A percentile compares a stretch with the other conserved stretches of the same genome.
These are phyloP conservation scores for Nakaseomyces bracarensis DNA, from an alignment of 1,139 yeast species.

Conservation along the genomic window DNA sequence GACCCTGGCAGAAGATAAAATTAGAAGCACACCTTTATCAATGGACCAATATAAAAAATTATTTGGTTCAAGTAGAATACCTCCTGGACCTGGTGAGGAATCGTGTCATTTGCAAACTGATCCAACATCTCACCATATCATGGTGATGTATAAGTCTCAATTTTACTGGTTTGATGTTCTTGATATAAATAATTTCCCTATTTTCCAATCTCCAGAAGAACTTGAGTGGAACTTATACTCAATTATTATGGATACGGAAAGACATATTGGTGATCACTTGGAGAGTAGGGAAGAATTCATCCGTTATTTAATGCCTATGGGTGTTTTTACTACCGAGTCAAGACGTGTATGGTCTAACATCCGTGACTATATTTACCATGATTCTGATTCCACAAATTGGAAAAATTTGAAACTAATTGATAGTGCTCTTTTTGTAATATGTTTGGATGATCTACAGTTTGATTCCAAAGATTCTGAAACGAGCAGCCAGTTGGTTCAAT, in stretches of 20 bases:
- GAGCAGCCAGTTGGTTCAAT: slow-evolving; percentile 62
- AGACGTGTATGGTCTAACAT: slow-evolving; percentile 77
- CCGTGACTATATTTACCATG: slow-evolving; percentile 44
- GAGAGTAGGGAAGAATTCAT: slow-evolving; percentile 35
- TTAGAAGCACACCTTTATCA: slow-evolving; percentile 61
- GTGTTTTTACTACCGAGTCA: slow-evolving; percentile 82
- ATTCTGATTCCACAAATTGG: slow-evolving; percentile 41
- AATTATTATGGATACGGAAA: slow-evolving; percentile 50
- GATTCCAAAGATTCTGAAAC: slow-evolving; percentile 34
- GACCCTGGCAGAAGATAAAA: slow-evolving; percentile 63
- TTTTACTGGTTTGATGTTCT: slow-evolving; percentile 91
- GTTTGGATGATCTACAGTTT: slow-evolving; percentile 70
- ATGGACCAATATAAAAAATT: slow-evolving; percentile 85
- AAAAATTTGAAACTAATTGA: slow-evolving; percentile 71
- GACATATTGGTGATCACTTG: slow-evolving; percentile 35
- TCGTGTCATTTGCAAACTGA: slow-evolving; percentile 77
- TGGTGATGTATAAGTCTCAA: slow-evolving; percentile 78
- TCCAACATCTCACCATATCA: slow-evolving; percentile 63
- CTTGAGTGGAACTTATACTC: slow-evolving; percentile 66
- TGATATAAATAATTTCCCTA: slow-evolving; percentile 58
- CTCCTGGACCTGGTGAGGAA: slow-evolving; percentile 53
- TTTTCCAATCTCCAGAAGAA: slow-evolving; percentile 61
- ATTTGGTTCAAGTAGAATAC: slow-evolving; percentile 81
- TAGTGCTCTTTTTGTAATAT: slow-evolving; percentile 70
- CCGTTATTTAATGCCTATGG: slow-evolving; percentile 59